phyloP scores from a whole-genome alignment of 306 rosid genomes.

The Quercus robur region DNA sequence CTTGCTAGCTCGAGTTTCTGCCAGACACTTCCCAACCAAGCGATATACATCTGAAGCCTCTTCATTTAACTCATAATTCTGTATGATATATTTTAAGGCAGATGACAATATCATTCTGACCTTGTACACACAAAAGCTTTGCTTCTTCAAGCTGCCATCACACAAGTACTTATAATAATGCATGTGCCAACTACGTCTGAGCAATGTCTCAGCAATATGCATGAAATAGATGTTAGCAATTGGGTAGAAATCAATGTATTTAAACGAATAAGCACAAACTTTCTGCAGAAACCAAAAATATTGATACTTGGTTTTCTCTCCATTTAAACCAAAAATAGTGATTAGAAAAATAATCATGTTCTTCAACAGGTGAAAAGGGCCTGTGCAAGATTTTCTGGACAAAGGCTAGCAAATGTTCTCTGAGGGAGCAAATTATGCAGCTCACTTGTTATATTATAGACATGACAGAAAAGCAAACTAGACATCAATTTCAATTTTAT shows the following conservation, averaged over 20 bases:
- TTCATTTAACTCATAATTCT: slow-evolving; percentile 44
- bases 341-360: not conserved
- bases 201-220: not conserved
- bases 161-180: slow-evolving; percentile 13
- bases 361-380: not conserved
- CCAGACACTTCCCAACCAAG: slow-evolving; percentile 94
- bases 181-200: not conserved
- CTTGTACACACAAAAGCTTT: slow-evolving; percentile 57
- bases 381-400: not conserved
- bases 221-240: not conserved
- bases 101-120: slow-evolving; percentile 82
- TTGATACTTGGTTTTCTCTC: not conserved
- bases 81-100: slow-evolving; percentile 64
- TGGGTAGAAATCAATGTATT: not conserved
- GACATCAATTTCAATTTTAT: not conserved
- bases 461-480: not conserved
- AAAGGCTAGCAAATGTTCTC: not conserved
- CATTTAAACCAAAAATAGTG: not conserved
- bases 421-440: not conserved
- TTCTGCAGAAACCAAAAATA: not conserved
- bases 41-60: slow-evolving; percentile 80
- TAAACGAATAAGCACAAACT: not conserved
- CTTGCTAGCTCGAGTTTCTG: slow-evolving; percentile 77
- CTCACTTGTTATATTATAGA: not conserved
- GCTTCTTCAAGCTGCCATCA: too few species aligned